These are phyloP conservation scores for Sporisorium graminicola DNA, from an alignment of 1,284 basidiomycete genomes.

Conservation along the genomic window DNA sequence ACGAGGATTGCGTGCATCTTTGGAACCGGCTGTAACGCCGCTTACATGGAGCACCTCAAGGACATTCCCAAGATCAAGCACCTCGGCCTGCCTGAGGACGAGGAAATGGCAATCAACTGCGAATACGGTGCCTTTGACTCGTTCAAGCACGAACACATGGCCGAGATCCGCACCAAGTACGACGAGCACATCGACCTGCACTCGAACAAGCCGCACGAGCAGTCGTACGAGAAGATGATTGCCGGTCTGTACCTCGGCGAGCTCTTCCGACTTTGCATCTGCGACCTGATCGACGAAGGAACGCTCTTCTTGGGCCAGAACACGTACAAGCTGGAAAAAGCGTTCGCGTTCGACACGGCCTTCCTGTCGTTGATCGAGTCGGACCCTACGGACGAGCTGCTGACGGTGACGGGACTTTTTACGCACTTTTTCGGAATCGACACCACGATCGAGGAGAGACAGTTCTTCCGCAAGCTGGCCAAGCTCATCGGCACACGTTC, in stretches of 20 bases:
- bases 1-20: slow-evolving; percentile 97
- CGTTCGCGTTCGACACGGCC: slow-evolving; percentile 94
- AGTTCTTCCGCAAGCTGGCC: slow-evolving; percentile 74
- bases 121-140: slow-evolving; percentile 98
- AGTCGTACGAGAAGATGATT: slow-evolving; percentile 97
- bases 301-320: slow-evolving; percentile 95
- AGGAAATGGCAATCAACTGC: slow-evolving; percentile 95
- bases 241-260: slow-evolving; percentile 97
- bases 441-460: slow-evolving; percentile 64
- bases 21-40: slow-evolving; percentile 98
- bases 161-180: slow-evolving; percentile 83
- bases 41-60: slow-evolving; percentile 81
- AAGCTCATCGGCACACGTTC: slow-evolving; percentile 74
- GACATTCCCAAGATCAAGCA: slow-evolving; percentile 81
- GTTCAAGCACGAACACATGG: slow-evolving; percentile 91
- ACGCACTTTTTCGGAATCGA: slow-evolving; percentile 71
- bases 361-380: slow-evolving; percentile 96
- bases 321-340: slow-evolving; percentile 94
- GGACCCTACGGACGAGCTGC: slow-evolving; percentile 97
- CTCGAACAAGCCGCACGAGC: slow-evolving; percentile 96
- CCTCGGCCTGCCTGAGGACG: slow-evolving; percentile 78
- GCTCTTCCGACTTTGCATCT: slow-evolving; percentile 90
- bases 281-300: slow-evolving; percentile 95
- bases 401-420: slow-evolving; percentile 96
- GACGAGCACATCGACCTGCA: slow-evolving; percentile 90